phyloP scores from a whole-genome alignment of 1,284 basidiomycete species.

The Rhodotorula sp. region DNA sequence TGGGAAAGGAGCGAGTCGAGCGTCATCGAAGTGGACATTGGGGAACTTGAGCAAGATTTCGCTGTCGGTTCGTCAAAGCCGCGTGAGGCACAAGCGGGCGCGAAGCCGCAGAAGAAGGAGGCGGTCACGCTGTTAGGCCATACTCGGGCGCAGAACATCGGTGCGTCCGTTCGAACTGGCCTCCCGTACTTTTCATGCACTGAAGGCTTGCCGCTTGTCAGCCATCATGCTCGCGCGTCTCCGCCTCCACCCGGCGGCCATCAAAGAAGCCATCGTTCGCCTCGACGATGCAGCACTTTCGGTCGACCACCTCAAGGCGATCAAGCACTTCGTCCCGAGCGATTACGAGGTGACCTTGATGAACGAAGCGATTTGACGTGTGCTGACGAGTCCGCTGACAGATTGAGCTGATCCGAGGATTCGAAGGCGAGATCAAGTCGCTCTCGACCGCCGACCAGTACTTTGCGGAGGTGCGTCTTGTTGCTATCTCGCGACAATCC shows the following conservation, averaged over 20 bases:
- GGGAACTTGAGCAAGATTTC: conserved; percentile 60
- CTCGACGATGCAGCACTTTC: conserved; percentile 66
- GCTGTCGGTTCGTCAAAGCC: conserved; percentile 53
- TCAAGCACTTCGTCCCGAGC: conserved; percentile 71
- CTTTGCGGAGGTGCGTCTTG: conserved; percentile 62
- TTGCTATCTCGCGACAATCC: too few relatives aligned
- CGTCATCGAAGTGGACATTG: conserved; percentile 55
- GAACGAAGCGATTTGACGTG: background rate
- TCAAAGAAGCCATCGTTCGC: conserved; percentile 65
- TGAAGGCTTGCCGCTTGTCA: conserved; percentile 43
- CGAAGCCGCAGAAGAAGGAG: conserved; percentile 50
- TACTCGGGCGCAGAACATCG: conserved; percentile 77
- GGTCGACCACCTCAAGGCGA: conserved; percentile 68
- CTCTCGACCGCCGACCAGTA: conserved; percentile 72
- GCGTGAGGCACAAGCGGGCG: conserved; percentile 44
- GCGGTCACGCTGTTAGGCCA: conserved; percentile 72
- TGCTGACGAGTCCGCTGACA: conserved; percentile 43
- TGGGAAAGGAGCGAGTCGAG: conserved; percentile 61
- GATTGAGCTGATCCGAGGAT: conserved; percentile 64
- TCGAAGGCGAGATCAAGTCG: conserved; percentile 54
- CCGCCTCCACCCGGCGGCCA: conserved; percentile 62
- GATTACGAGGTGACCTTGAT: conserved; percentile 62
- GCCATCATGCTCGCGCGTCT: conserved; percentile 78
- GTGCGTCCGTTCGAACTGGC: conserved; percentile 51
- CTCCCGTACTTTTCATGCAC: background rate